A percentile compares a stretch with the other conserved stretches of the same genome.
phyloP scores from a whole-genome alignment of 2,329 filamentous ascomycete species.

The Cryphonectria nitschkei region DNA sequence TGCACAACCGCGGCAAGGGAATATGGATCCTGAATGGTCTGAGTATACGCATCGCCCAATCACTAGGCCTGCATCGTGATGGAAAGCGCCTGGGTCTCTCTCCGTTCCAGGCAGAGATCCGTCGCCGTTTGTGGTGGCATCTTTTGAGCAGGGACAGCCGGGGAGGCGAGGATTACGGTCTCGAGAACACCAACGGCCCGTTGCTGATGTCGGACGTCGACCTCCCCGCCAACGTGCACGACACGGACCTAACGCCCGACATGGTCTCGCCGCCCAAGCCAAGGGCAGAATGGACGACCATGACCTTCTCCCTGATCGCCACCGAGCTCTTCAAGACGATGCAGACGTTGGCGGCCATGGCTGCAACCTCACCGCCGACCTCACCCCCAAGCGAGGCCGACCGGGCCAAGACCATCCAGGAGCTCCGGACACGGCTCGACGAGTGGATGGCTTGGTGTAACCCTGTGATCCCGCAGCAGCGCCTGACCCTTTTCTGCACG shows the following conservation, averaged over 20 bases:
- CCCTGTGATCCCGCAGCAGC: slow-evolving; percentile 28
- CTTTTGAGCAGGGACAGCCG: slow-evolving; percentile 52
- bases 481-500: slow-evolving; percentile 11
- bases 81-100: slow-evolving; percentile 50
- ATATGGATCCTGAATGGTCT: slow-evolving; percentile 49
- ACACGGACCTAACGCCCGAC: slow-evolving; percentile 52
- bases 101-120: slow-evolving; percentile 58
- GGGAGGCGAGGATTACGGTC: slow-evolving; percentile 46
- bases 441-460: slow-evolving; percentile 26
- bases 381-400: slow-evolving; percentile 32
- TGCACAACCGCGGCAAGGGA: slow-evolving; percentile 40
- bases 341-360: slow-evolving; percentile 49
- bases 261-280: slow-evolving; percentile 53
- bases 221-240: slow-evolving; percentile 60
- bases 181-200: slow-evolving; percentile 31
- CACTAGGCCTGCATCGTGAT: slow-evolving; percentile 46
- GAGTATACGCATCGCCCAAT: slow-evolving; percentile 50
- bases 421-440: slow-evolving; percentile 10
- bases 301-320: slow-evolving; percentile 59
- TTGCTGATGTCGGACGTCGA: slow-evolving; percentile 45
- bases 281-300: slow-evolving; percentile 58
- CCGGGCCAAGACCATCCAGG: slow-evolving; percentile 29
- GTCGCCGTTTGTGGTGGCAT: slow-evolving; percentile 58
- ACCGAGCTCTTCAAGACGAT: slow-evolving; percentile 55
- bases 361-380: slow-evolving; percentile 28